phyloP scores from a whole-genome alignment of 2,329 filamentous ascomycete genomes.

The Fusarium sp. region DNA sequence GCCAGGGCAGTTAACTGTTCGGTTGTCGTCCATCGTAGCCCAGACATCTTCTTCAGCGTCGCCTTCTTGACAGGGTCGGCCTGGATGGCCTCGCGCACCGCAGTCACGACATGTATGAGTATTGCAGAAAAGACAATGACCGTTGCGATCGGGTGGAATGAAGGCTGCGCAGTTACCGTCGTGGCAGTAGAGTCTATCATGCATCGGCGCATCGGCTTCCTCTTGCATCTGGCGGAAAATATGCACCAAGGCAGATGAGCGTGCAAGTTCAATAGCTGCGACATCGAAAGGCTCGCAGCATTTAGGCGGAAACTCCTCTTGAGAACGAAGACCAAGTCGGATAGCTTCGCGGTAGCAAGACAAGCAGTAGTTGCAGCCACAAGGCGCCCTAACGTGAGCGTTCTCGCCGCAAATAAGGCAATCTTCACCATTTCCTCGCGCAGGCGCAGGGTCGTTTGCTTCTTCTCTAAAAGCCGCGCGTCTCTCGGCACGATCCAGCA shows the following conservation, averaged over 20 bases:
- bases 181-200: slow-evolving; percentile 41
- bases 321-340: slow-evolving; percentile 34
- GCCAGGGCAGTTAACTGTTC: slow-evolving; percentile 39
- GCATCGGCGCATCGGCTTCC: slow-evolving; percentile 9
- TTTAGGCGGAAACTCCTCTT: slow-evolving; percentile 40
- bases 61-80: slow-evolving; percentile 18
- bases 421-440: neutral
- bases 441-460: neutral
- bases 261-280: slow-evolving; percentile 10
- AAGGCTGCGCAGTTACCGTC: slow-evolving; percentile 38
- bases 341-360: slow-evolving; percentile 37
- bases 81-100: slow-evolving; percentile 18
- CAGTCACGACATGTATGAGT: slow-evolving; percentile 31
- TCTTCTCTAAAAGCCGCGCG: neutral
- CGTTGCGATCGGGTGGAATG: slow-evolving; percentile 24
- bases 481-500: slow-evolving; percentile 34
- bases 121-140: slow-evolving; percentile 24
- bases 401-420: slow-evolving; percentile 37
- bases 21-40: slow-evolving; percentile 43
- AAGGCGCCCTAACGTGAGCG: slow-evolving; percentile 17
- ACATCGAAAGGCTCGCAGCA: slow-evolving; percentile 41
- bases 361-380: slow-evolving; percentile 40
- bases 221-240: slow-evolving; percentile 39
- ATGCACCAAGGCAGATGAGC: slow-evolving; percentile 34
- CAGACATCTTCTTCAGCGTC: slow-evolving; percentile 38